A percentile compares a stretch with the other conserved stretches of the same genome.
Conservation (phyloP, 2,329 filamentous ascomycete genomes). For the Beauveria scarabaeidicola region DNA sequence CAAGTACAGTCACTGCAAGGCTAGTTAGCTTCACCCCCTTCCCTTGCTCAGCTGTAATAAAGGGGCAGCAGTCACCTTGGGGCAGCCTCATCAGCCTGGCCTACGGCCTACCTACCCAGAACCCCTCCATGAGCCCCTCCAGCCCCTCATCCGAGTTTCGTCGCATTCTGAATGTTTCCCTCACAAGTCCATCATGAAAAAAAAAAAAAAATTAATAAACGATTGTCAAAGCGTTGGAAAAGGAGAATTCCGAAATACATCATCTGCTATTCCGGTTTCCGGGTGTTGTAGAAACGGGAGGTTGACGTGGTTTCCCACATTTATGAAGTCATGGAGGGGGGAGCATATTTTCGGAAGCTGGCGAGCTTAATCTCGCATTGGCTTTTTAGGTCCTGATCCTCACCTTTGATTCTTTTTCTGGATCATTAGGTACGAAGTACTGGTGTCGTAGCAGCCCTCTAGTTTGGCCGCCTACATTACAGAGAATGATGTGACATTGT, state of each 20-base stretch:
- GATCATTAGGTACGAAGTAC: background rate
- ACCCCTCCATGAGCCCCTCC: conserved; percentile 1
- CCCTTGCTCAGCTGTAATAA: too few relatives aligned
- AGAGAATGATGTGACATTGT: background rate
- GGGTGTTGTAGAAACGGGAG: background rate
- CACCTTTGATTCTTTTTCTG: background rate
- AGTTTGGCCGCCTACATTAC: background rate
- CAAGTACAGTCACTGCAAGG: too few relatives aligned
- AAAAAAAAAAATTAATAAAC: too few relatives aligned
- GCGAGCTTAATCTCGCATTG: background rate
- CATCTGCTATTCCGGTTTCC: background rate
- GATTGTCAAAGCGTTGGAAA: too few relatives aligned
- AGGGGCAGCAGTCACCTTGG: conserved; percentile 27
- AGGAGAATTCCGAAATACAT: background rate
- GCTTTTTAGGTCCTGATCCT: background rate
- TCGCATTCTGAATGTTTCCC: background rate
- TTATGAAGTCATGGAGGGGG: conserved; percentile 7
- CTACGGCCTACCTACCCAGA: background rate
- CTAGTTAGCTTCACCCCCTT: too few relatives aligned
- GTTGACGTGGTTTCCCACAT: background rate
- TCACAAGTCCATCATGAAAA: background rate
- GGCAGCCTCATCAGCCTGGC: conserved; percentile 30
- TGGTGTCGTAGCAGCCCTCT: background rate
- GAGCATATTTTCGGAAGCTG: background rate
- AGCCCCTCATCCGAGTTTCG: background rate